phyloP scores from a whole-genome alignment of 768 basidiomycete genomes.

The Tricholoma flavovirens region DNA sequence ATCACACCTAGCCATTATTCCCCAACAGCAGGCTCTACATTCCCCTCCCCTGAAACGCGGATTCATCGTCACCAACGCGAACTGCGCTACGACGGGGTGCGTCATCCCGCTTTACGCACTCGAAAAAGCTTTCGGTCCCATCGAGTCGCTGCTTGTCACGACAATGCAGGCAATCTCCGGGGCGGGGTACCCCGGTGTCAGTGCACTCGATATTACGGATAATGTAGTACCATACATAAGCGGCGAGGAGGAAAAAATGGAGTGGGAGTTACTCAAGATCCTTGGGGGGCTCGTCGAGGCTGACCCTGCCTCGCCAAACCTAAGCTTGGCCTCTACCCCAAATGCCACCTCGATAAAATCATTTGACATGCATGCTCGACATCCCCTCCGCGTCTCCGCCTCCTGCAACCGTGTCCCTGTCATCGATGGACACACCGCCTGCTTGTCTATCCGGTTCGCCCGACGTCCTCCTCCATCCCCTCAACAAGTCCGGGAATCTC shows the following conservation, averaged over 20 bases:
- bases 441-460: constrained; percentile 82
- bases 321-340: neutral
- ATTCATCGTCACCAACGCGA: constrained; percentile 97
- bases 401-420: constrained; percentile 95
- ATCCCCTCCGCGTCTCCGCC: constrained; percentile 86
- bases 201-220: constrained; percentile 87
- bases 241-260: constrained; percentile 96
- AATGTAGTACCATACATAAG: constrained; percentile 93
- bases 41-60: constrained; percentile 68
- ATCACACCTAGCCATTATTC: constrained; percentile 75
- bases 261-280: constrained; percentile 98
- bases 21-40: constrained; percentile 71
- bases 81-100: constrained; percentile 93
- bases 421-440: constrained; percentile 90
- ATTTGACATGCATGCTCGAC: constrained; percentile 82
- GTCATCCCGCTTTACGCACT: constrained; percentile 89
- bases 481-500: constrained; percentile 81
- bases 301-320: constrained; percentile 23
- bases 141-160: constrained; percentile 86
- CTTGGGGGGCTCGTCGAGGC: constrained; percentile 71
- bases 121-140: constrained; percentile 88
- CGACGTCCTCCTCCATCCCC: constrained; percentile 76
- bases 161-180: constrained; percentile 99
- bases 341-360: constrained; percentile 25
- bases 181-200: constrained; percentile 93